Evolutionary conservation across 805 yeast species (phyloP).

Genomic region (Metschnikowia borealis): DNA sequence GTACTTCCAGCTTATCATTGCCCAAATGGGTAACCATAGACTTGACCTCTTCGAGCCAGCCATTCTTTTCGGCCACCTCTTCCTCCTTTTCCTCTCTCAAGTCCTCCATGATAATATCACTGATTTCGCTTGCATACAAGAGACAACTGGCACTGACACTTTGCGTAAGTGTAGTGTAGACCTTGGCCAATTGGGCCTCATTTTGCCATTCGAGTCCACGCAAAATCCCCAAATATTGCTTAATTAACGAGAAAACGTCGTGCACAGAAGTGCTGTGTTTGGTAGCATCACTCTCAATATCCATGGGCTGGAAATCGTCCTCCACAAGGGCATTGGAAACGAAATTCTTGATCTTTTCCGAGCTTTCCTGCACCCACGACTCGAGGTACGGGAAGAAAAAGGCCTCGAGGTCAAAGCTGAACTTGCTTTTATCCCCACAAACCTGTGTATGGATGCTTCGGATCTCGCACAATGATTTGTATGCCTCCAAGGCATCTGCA

Average conservation of each 20-base stretch:
- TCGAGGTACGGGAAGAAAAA: conserved; percentile 43
- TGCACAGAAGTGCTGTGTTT: conserved; percentile 58
- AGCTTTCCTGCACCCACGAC: conserved; percentile 43
- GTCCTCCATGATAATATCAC: conserved; percentile 40
- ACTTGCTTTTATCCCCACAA: conserved; percentile 28
- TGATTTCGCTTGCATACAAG: conserved; percentile 41
- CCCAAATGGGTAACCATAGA: conserved; percentile 43
- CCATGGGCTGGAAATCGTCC: conserved; percentile 56
- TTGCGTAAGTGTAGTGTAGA: conserved; percentile 58
- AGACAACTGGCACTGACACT: conserved; percentile 60
- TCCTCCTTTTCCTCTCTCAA: conserved; percentile 30
- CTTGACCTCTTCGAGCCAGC: conserved; percentile 53
- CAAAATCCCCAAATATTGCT: conserved; percentile 55
- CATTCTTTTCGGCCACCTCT: neutral
- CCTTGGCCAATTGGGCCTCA: conserved; percentile 55
- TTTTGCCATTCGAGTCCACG: conserved; percentile 63
- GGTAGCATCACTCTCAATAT: conserved; percentile 35
- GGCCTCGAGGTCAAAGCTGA: conserved; percentile 54
- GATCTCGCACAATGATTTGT: conserved; percentile 49
- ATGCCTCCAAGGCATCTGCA: conserved; percentile 56
- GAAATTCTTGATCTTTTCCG: conserved; percentile 42
- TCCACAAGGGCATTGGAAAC: conserved; percentile 52
- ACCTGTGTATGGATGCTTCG: conserved; percentile 51
- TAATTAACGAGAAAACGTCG: conserved; percentile 63
- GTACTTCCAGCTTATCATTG: conserved; percentile 32